These are phyloP conservation scores for Hypoxylon sp. DNA, from an alignment of 2,329 filamentous ascomycete species.

Conservation along the genomic window DNA sequence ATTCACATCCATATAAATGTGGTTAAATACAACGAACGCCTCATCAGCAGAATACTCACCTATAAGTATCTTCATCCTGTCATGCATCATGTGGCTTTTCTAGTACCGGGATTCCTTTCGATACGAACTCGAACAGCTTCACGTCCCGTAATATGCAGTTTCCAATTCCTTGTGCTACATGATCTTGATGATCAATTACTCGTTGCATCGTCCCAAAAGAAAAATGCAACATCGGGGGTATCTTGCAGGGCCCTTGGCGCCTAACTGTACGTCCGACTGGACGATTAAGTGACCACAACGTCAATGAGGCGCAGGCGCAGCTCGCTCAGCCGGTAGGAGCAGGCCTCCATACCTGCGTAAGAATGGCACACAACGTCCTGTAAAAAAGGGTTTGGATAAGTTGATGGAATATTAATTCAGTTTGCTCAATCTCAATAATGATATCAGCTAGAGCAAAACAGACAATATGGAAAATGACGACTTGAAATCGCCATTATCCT, in stretches of 20 bases:
- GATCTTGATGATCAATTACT: conserved; percentile 15
- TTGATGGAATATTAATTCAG: not conserved
- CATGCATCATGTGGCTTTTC: not conserved
- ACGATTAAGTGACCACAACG: conserved; percentile 4
- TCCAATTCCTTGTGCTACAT: conserved; percentile 6
- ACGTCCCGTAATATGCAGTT: not conserved
- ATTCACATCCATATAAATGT: not conserved
- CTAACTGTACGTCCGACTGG: conserved; percentile 24
- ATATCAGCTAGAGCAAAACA: not conserved
- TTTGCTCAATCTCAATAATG: not conserved
- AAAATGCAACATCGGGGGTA: conserved; percentile 26
- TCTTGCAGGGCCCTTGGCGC: conserved; percentile 14
- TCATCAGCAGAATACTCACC: not conserved
- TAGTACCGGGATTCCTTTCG: not conserved
- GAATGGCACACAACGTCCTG: not conserved
- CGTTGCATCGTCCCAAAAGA: not conserved
- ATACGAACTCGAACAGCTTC: not conserved
- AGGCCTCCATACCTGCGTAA: conserved; percentile 3
- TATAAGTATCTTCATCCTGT: not conserved
- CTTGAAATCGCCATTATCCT: conserved; percentile 8
- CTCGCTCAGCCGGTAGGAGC: conserved; percentile 1
- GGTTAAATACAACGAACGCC: not conserved
- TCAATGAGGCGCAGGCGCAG: conserved; percentile 26
- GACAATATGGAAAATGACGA: conserved; percentile 15
- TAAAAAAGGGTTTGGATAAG: not conserved